These are phyloP conservation scores for Cryptococcus deneoformans DNA, from an alignment of 1,284 basidiomycete genomes.

Conservation along the genomic window DNA sequence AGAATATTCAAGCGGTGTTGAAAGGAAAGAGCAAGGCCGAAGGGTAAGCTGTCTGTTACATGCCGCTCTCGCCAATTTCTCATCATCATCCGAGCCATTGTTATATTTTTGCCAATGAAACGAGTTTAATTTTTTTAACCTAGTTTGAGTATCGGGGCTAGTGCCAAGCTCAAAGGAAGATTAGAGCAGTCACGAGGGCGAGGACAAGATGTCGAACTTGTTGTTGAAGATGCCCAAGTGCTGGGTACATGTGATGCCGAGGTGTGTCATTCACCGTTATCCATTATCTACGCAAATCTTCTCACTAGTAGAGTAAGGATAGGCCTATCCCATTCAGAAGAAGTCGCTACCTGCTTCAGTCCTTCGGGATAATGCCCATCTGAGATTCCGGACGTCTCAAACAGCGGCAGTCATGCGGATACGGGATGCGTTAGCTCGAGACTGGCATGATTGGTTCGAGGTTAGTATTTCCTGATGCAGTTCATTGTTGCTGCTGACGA, in stretches of 20 bases:
- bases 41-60: constrained; percentile 21
- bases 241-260: constrained; percentile 73
- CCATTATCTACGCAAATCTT: not conserved
- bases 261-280: constrained; percentile 49
- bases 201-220: constrained; percentile 70
- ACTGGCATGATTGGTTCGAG: constrained; percentile 63
- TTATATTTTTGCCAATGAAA: too few species aligned
- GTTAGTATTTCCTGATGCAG: constrained; percentile 50
- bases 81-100: too few species aligned
- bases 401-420: constrained; percentile 72
- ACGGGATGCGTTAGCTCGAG: constrained; percentile 59
- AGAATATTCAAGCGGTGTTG: constrained; percentile 75
- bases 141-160: constrained; percentile 64
- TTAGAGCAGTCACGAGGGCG: constrained; percentile 64
- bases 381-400: constrained; percentile 71
- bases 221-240: constrained; percentile 63
- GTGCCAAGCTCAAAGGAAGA: constrained; percentile 64
- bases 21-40: constrained; percentile 47
- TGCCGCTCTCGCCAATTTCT: not conserved
- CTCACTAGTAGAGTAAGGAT: not conserved
- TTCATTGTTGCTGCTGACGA: constrained; percentile 1
- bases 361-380: constrained; percentile 75
- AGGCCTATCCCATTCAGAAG: constrained; percentile 86
- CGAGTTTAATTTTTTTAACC: not conserved
- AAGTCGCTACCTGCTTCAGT: constrained; percentile 70